Percentiles rank a stretch among this genome's conserved stretches.
Evolutionary conservation across 768 basidiomycete species (phyloP).

Genomic region (Porphyrellus cyaneotinctus): DNA sequence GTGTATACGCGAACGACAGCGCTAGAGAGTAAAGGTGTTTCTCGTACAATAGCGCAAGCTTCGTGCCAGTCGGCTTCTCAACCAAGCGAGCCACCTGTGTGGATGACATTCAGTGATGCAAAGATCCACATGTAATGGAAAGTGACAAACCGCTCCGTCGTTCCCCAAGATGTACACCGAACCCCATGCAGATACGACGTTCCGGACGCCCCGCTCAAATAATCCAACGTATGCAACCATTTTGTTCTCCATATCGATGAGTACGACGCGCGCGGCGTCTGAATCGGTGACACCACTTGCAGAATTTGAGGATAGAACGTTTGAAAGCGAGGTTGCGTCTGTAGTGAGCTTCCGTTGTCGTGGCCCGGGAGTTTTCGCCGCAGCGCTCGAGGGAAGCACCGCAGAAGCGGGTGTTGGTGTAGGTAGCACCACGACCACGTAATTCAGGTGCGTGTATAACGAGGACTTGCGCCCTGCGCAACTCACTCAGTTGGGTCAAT

Average conservation of each 20-base stretch:
- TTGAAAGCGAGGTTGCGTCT: slow-evolving; percentile 8
- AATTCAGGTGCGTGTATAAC: slow-evolving; percentile 74
- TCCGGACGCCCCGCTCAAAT: slow-evolving; percentile 79
- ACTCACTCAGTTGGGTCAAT: not conserved
- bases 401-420: slow-evolving; percentile 62
- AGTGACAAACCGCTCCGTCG: slow-evolving; percentile 61
- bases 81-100: slow-evolving; percentile 58
- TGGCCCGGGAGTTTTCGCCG: slow-evolving; percentile 46
- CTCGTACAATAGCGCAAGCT: slow-evolving; percentile 81
- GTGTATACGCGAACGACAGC: slow-evolving; percentile 76
- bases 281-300: slow-evolving; percentile 39
- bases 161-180: slow-evolving; percentile 74
- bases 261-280: slow-evolving; percentile 74
- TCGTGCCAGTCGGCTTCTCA: slow-evolving; percentile 80
- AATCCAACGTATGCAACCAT: slow-evolving; percentile 79
- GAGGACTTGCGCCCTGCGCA: slow-evolving; percentile 51
- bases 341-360: slow-evolving; percentile 25
- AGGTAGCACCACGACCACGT: slow-evolving; percentile 87
- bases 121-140: not conserved
- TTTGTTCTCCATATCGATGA: slow-evolving; percentile 92
- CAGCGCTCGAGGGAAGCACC: slow-evolving; percentile 45
- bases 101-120: not conserved
- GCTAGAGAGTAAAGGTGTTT: slow-evolving; percentile 79
- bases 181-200: slow-evolving; percentile 79
- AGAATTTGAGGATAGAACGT: slow-evolving; percentile 25